Percentiles rank a stretch among this genome's conserved stretches.
Conservation (phyloP, 306 rosid genomes). For the Cucurbita pepo region DNA sequence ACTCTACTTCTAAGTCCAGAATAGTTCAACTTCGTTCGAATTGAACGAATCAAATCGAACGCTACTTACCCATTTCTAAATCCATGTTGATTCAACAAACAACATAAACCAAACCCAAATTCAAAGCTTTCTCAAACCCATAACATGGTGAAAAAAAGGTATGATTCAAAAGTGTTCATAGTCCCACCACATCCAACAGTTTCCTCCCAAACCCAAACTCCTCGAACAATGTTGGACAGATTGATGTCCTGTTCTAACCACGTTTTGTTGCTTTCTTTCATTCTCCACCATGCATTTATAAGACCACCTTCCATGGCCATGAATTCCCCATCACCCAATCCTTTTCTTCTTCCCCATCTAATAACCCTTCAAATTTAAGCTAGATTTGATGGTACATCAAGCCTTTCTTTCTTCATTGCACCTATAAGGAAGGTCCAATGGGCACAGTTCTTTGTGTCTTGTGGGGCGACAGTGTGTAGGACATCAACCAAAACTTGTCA, state of each 20-base stretch:
- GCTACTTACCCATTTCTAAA: too few species aligned
- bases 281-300: slow-evolving; percentile 41
- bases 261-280: slow-evolving; percentile 54
- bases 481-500: background rate
- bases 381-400: background rate
- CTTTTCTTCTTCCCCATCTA: background rate
- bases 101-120: too few species aligned
- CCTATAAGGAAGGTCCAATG: background rate
- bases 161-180: background rate
- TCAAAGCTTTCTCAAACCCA: too few species aligned
- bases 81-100: too few species aligned
- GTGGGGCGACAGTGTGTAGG: background rate
- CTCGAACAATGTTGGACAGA: slow-evolving; percentile 2
- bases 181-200: background rate
- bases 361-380: background rate
- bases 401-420: background rate
- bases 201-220: background rate
- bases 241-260: slow-evolving; percentile 8
- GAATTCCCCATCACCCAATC: slow-evolving; percentile 46
- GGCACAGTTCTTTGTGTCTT: background rate
- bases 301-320: slow-evolving; percentile 47
- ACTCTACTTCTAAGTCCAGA: too few species aligned
- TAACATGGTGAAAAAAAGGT: too few species aligned
- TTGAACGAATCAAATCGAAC: too few species aligned
- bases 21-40: too few species aligned